Evolutionary conservation across 2,329 filamentous ascomycete species (phyloP).

Genomic region (Lomentospora prolificans): DNA sequence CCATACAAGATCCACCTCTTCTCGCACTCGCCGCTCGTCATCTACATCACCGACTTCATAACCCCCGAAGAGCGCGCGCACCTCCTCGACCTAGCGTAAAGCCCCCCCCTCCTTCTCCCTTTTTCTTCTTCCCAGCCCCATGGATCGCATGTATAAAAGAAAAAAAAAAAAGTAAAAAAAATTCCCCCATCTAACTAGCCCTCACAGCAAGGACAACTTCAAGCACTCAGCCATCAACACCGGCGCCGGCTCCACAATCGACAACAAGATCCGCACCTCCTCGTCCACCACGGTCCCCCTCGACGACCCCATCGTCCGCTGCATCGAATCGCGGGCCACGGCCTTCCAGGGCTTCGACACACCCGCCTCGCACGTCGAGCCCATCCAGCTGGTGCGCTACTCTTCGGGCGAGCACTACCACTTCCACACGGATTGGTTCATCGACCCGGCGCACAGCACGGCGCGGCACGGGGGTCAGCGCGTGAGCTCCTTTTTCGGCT

Average conservation of each 20-base stretch:
- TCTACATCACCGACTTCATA: conserved; percentile 38
- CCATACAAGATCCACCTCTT: conserved; percentile 33
- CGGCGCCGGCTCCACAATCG: conserved; percentile 20
- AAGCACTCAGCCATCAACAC: conserved; percentile 31
- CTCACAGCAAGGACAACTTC: conserved; percentile 30
- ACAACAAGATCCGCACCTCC: conserved; percentile 31
- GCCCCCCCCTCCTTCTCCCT: neutral
- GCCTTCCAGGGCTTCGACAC: conserved; percentile 33
- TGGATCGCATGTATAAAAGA: too few relatives aligned
- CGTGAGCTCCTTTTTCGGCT: conserved; percentile 36
- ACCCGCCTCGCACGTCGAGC: conserved; percentile 29
- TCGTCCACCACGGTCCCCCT: conserved; percentile 31
- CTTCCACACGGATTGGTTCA: conserved; percentile 43
- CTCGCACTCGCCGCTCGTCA: conserved; percentile 37
- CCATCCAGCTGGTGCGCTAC: conserved; percentile 39
- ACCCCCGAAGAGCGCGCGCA: conserved; percentile 30
- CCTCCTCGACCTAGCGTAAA: conserved; percentile 31
- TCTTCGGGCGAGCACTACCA: conserved; percentile 33
- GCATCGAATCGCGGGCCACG: conserved; percentile 36
- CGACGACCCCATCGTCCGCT: conserved; percentile 32
- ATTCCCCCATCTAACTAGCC: neutral
- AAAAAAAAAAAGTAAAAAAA: too few relatives aligned
- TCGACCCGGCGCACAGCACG: conserved; percentile 25
- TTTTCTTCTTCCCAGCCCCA: neutral
- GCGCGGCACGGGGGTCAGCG: conserved; percentile 33